Evolutionary conservation across 169 alveolate genomes (phyloP), one percentile per base, ranked within the genome.

Genomic region (Plasmodium berghei): DNA sequence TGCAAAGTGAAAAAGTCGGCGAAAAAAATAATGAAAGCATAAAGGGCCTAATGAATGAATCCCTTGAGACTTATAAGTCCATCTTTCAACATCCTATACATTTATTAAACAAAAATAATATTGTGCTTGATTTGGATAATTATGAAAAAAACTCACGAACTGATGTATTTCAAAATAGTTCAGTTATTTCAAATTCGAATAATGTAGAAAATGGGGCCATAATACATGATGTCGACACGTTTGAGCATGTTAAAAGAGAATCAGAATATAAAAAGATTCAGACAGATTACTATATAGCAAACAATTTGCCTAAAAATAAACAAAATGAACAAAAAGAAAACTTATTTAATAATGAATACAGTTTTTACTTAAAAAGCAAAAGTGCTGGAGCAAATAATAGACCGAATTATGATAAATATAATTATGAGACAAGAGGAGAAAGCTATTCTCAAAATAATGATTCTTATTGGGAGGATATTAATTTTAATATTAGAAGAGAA

Each of bases 351-450:
- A 20, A 28, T 34, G 87, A 64, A 46, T 54, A 1, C 0, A 20
- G 66, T 69, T 40, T n/a, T n/a, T 64, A 26, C 46, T 55, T 63
- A 10, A 77, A 77, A 64, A 63, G 89, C 34, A 52, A 72, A 46
- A 56, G 62, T 56, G 28, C 28, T 1, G 24, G 42, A 5, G 5
- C 8, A n/a, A 63, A 28, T 45, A 55, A 49, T 46, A 77, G 18
- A 45, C n/a, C 16, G 24, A 40, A 77, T 18, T 16, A 58, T 24
- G 77, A 26, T 16, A 40, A 16, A 14, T 66, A 69, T 18, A 26
- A 9, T 69, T 63, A 18, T 42, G 61, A 77, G 18, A 77, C 42
- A 0, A 34, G 42, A 34, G 42, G 42, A 34, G 42, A 62, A 14
- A 58, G 73, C 40, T 69, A 77, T 56, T 63, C 63, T 61, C 8